Base-by-base conservation (phyloP, 2,329 filamentous ascomycete genomes). In the Ceratocystis eucalypticola region DNA sequence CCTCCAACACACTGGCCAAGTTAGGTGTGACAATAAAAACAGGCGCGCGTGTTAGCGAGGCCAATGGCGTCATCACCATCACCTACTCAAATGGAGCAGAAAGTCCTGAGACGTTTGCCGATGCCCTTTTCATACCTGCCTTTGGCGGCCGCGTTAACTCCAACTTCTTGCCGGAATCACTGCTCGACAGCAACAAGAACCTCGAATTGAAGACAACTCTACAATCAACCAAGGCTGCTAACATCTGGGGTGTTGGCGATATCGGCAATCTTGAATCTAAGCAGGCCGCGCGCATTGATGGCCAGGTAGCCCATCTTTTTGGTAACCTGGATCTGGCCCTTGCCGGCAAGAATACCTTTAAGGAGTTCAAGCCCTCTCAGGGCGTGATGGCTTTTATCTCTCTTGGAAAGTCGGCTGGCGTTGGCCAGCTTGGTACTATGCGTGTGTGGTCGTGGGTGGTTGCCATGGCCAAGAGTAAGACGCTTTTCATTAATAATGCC, bases 171-270 rank as follows among this genome's bases (percentile, higher is more conserved):
- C 77, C 79, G 2, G 68, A 72, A 6, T 64, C 69, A 1, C 71
- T 80, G 67, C 73, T 76, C 20, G 75, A 77, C 46, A 65, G 67
- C 28, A 46, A 66, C 0, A 74, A 74, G 6, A 75, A 72, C 65
- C 66, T 80, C 64, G 72, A 73, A 68, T 76, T 78, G 70, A 76
- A 74, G 53, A 71, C 70, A 3, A 72, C 70, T 25, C 72, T 81
- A 10, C 75, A 75, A 53, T 73, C 72, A 1, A 71, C 74, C 5
- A 64, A 69, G 7, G 22, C 30, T 48, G 57, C 53, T 0, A 76
- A 79, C 70, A 73, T 81, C 62, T 80, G 80, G 70, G 73, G 78
- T 20, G 65, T 77, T 3, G 79, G 79, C 37, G 79, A 81, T 66
- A 76, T 72, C 0, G 77, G 77, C 7, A 74, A 74, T 69, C 72